Base-by-base conservation (phyloP, 176 grass and related monocot species). In the Neostapfia colusana region DNA sequence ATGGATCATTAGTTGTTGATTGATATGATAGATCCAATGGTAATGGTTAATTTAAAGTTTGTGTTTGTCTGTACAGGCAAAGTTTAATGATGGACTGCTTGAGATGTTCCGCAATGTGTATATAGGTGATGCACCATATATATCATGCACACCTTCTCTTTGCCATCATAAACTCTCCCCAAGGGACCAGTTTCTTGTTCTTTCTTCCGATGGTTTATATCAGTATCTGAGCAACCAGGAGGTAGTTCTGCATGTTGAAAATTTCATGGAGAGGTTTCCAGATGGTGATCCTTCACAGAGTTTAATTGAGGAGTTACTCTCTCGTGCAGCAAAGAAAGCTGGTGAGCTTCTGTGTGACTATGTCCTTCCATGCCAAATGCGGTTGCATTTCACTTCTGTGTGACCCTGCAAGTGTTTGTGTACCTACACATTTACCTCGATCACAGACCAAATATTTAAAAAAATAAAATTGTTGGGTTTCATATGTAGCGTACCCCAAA, bases 141-240 rank as follows among this genome's bases (percentile, higher is more conserved):
- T 97, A 87, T 86, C 88, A 63, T 93, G 90, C 74, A 91, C 31
- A 35, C 93, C 93, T 70, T 93, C 88, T 51, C 81, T 97, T 82
- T 80, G 88, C 39, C 93, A 97, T 78, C 79, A 91, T 71, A 93
- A 87, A 54, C 73, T 97, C 40, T 61, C 88, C 20, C 14, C 78
- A 83, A 82, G 69, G 55, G 90, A 97, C 76, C 88, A 81, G 31
- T 97, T 97, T 84, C 84, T 97, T 55, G 88, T 97, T 72, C 90
- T 97, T 75, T 97, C 93, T 72, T 97, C 93, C 65, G 93, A 97
- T 72, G 93, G 93, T 23, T 67, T 97, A 55, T 97, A 97, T 77
- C 93, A 97, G 53, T 97, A 97, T 58, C 69, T 93, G 69, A 97
- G 83, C 84, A 97, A 97, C 15, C 86, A 97, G 31, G 93, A 97